phyloP scores from a whole-genome alignment of 441 rosid genomes.

The Biscutella laevigata region DNA sequence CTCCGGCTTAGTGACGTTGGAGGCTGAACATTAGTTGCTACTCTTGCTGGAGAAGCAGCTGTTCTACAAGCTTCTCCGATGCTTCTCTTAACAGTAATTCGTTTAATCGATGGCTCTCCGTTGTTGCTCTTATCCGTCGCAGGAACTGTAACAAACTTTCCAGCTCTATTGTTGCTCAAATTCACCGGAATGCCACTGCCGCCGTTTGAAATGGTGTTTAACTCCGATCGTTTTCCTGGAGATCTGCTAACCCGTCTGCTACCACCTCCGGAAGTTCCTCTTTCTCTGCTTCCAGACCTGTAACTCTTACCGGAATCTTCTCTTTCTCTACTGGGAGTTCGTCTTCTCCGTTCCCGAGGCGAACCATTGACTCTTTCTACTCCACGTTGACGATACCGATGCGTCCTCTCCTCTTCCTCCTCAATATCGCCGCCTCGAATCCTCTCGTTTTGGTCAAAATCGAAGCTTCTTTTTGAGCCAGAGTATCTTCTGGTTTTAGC shows the following conservation, averaged over 20 bases:
- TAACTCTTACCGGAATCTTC: conserved; percentile 43
- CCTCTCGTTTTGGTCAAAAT: conserved; percentile 45
- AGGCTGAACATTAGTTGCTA: conserved; percentile 30
- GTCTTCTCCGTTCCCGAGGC: conserved; percentile 54
- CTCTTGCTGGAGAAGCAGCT: conserved; percentile 55
- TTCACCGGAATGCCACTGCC: conserved; percentile 9
- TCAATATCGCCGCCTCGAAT: conserved; percentile 16
- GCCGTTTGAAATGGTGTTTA: neutral
- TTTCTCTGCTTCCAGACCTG: conserved; percentile 59
- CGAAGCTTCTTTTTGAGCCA: conserved; percentile 79
- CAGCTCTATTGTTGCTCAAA: conserved; percentile 31
- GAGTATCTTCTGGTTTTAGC: conserved; percentile 48
- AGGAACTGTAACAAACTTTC: conserved; percentile 74
- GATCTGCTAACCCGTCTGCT: conserved; percentile 69
- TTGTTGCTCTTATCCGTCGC: conserved; percentile 49
- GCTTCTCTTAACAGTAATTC: conserved; percentile 60
- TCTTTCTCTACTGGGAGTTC: conserved; percentile 86
- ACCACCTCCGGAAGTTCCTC: conserved; percentile 25
- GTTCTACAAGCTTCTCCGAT: conserved; percentile 25
- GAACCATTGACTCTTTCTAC: conserved; percentile 25
- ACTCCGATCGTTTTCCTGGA: conserved; percentile 58
- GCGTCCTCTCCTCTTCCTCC: conserved; percentile 24
- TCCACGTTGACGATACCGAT: conserved; percentile 40
- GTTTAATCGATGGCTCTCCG: conserved; percentile 29
- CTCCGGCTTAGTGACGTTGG: conserved; percentile 34